Evolutionary conservation across 2,329 filamentous ascomycete species (phyloP).

Genomic region (Volutella citrinella): DNA sequence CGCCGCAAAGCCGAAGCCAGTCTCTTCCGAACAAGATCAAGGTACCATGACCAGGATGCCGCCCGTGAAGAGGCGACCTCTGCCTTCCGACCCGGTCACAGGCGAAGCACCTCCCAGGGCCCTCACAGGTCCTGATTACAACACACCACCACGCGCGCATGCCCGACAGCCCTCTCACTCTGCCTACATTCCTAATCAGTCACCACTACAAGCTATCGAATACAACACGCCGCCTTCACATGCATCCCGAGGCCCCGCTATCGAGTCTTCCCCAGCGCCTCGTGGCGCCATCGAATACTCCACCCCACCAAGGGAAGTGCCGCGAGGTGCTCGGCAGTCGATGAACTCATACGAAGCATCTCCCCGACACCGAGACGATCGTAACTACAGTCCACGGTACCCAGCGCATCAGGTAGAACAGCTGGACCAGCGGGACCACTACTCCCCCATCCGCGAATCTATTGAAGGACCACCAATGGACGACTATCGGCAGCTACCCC

Average conservation of each 20-base stretch:
- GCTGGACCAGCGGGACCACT: constrained; percentile 35
- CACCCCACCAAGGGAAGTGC: constrained; percentile 19
- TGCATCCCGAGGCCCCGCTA: constrained; percentile 30
- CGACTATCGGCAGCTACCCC: constrained; percentile 31
- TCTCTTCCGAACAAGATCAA: constrained; percentile 34
- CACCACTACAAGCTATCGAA: constrained; percentile 52
- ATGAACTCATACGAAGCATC: constrained; percentile 36
- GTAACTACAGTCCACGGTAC: constrained; percentile 32
- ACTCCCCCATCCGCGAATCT: constrained; percentile 30
- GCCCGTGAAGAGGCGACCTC: constrained; percentile 75
- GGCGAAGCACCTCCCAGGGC: constrained; percentile 38
- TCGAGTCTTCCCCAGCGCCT: constrained; percentile 35
- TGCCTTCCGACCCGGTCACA: constrained; percentile 75
- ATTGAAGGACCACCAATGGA: constrained; percentile 30
- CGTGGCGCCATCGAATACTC: constrained; percentile 21
- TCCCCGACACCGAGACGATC: constrained; percentile 33
- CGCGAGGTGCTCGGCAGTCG: constrained; percentile 31
- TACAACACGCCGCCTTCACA: constrained; percentile 42
- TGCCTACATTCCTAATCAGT: constrained; percentile 46
- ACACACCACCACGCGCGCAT: constrained; percentile 47
- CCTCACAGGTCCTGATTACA: constrained; percentile 38
- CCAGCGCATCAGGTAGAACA: constrained; percentile 33
- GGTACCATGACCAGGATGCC: constrained; percentile 47
- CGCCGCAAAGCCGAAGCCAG: constrained; percentile 48
- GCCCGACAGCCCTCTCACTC: constrained; percentile 37